Base-by-base conservation (phyloP, 768 basidiomycete genomes). In the Myochromella boudieri region DNA sequence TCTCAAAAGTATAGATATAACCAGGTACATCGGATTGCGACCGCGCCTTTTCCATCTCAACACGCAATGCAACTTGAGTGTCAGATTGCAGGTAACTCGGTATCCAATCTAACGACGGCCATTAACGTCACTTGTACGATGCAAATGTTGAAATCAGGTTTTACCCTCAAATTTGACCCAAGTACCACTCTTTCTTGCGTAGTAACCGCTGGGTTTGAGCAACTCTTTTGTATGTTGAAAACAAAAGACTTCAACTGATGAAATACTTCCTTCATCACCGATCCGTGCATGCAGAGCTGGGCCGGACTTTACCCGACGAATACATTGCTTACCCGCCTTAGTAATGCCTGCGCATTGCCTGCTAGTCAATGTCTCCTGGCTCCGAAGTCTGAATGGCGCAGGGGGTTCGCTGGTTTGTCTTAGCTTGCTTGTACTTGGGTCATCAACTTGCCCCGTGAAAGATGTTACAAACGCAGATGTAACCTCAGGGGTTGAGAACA, bases 1-100 rank as follows among this genome's bases (percentile, higher is more conserved):
- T 85, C 62, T 91, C 85, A 60, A 85, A 92, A 0, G 81, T 78
- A 54, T 93, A 93, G 40, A 93, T 91, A 56, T 87, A 91, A 0
- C 91, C 91, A 4, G 77, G 69, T 15, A 72, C 76, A 53, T 92
- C 89, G 7, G 77, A 74, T 2, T 57, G 47, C 3, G 86, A 78
- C 3, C 69, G 70, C 9, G 74, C 59, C 49, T 70, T 76, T 54
- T 75, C 73, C 72, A 75, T 74, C 54, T 75, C 74, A 15, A 68
- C 63, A 33, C 70, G 64, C 34, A 75, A 61, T 1, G 81, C 75
- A 24, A 76, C 69, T 55, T 82, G 81, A 22, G 88, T 87, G 43
- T 81, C 77, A 4, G 60, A 50, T 42, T 77, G 75, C 28, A 91
- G 63, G 60, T 89, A 87, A 20, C 63, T 52, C 6, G 86, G 84